Percentiles rank a stretch among this genome's conserved stretches.
Conservation (phyloP, 345 rosid genomes). For the Salix suchowensis region DNA sequence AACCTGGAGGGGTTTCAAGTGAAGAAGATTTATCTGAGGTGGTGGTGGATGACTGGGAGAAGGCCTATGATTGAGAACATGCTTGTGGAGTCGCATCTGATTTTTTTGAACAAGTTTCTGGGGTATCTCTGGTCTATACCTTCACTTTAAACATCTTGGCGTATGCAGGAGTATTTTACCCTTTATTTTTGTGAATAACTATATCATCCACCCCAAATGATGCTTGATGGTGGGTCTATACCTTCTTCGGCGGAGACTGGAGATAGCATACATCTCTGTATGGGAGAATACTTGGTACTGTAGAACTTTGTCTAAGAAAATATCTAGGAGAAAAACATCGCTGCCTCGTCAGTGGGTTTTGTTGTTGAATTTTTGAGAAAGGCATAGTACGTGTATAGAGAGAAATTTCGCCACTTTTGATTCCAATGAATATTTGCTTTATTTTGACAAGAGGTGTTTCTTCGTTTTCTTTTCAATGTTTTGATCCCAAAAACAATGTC, state of each 20-base stretch:
- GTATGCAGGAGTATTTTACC: neutral
- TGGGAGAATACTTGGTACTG: neutral
- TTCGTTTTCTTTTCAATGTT: neutral
- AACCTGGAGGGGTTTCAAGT: slow-evolving; percentile 24
- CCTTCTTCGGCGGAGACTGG: neutral
- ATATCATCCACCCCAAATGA: neutral
- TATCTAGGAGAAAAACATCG: neutral
- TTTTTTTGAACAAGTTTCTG: neutral
- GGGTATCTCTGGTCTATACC: neutral
- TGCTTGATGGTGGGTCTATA: neutral
- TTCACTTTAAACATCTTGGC: neutral
- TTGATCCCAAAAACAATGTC: no score
- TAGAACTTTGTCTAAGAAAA: neutral
- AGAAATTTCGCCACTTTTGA: neutral
- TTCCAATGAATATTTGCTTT: neutral
- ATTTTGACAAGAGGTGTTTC: neutral
- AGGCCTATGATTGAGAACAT: slow-evolving; percentile 51
- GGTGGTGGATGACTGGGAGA: slow-evolving; percentile 84
- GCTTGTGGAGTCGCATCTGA: neutral
- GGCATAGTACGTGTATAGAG: neutral
- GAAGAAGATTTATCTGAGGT: slow-evolving; percentile 39
- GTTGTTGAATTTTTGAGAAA: neutral
- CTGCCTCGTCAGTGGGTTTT: neutral
- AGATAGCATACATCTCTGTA: neutral
- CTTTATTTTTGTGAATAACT: neutral